Evolutionary conservation across 179 eudicot species (phyloP), one percentile per base, ranked within the genome.

Genomic region (Amaranthus tricolor): DNA sequence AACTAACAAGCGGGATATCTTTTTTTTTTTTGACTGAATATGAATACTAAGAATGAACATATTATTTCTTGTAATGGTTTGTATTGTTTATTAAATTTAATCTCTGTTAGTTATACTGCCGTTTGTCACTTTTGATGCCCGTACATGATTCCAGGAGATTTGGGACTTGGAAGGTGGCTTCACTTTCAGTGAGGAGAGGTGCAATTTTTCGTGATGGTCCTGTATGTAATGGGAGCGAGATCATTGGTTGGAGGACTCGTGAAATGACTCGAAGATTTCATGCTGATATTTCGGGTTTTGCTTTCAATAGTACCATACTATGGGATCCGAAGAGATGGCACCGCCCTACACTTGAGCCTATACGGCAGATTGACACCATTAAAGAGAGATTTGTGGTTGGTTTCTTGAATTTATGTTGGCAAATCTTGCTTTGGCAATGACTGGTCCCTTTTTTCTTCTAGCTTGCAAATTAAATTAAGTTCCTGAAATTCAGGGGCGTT

Each of bases 251-350:
- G 97, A 88, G 81, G 75, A 82, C 88, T 58, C 66, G 71, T 67
- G 84, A 84, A 53, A 53, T 61, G 66, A 68, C 57, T 69, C 82
- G 84, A 76, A 90, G 97, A 81, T 92, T 92, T 60, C 88, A 91
- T 77, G 84, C 88, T 44, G 92, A 85, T 49, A 79, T 85, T 52
- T 83, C 94, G 7, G 96, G 98, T 21, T 93, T 93, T 75, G 96
- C 94, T 57, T 91, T 93, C 82, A 91, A 89, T 73, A 93, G 98
- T 76, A 88, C 96, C 64, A 84, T 93, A 76, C 84, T 93, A 74
- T 93, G 98, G 98, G 98, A 91, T 85, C 85, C 87, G 50, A 83
- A 86, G 71, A 85, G 84, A 80, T 93, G 92, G 94, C 87, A 86
- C 74, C 87, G 90, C 24, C 91, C 73, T 60, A 78, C 72, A 54